These are phyloP conservation scores for Spathaspora girioi DNA, from an alignment of 805 yeast genomes.

Conservation along the genomic window DNA sequence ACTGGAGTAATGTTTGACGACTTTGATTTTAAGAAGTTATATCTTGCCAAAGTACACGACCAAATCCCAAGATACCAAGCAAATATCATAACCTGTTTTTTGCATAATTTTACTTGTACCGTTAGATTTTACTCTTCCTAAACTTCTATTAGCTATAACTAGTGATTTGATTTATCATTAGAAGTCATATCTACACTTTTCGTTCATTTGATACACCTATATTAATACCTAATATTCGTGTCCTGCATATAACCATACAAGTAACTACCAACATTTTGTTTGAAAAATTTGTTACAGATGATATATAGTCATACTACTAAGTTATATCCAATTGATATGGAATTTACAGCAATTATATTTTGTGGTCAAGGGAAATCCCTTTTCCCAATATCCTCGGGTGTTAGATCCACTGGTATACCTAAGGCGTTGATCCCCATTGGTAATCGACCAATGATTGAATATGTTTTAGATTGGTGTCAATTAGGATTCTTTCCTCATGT, in stretches of 20 bases:
- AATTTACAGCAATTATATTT: constrained; percentile 84
- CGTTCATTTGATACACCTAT: neutral
- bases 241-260: neutral
- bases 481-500: constrained; percentile 72
- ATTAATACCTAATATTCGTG: neutral
- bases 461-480: constrained; percentile 91
- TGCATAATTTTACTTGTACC: no score
- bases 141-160: no score
- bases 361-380: constrained; percentile 82
- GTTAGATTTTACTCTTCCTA: no score
- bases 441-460: constrained; percentile 81
- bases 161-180: no score
- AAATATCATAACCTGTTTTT: no score
- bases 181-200: no score
- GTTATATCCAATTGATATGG: constrained; percentile 48
- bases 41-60: no score
- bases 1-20: no score
- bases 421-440: constrained; percentile 90
- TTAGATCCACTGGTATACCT: constrained; percentile 60
- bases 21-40: no score
- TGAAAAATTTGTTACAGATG: neutral
- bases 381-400: constrained; percentile 61
- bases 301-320: neutral
- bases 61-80: no score
- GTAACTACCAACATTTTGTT: neutral